Evolutionary conservation across 2,329 filamentous ascomycete species (phyloP), one percentile per base, ranked within the genome.

Genomic region (Colletotrichum eremochloae): DNA sequence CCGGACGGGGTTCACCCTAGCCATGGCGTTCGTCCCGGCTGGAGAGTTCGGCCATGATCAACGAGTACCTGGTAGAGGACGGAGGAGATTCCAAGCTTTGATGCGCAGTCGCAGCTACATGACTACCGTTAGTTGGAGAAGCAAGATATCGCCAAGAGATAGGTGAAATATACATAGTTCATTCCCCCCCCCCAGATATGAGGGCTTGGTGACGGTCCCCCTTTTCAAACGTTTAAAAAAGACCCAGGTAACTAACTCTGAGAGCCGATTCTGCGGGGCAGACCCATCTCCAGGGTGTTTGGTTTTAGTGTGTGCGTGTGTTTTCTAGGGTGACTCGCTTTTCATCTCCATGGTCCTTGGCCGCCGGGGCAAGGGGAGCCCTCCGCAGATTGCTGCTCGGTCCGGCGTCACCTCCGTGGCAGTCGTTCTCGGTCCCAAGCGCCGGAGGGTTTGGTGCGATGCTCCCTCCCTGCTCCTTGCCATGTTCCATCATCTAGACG

Each of bases 391-490:
- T 63, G 64, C 20, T 61, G 33, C 65, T 36, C 44, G 44, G 44
- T 48, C 48, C 53, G 60, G 46, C 61, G 38, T 38, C 42, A 38
- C 46, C 58, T 56, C 42, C 58, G 66, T 68, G 58, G n/a, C 31
- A 64, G 18, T 48, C 64, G 33, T 60, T 48, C 18, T 50, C 42
- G 57, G 63, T 38, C 42, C n/a, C 24, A 42, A 31, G 46, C 29
- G 12, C 44, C 29, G 68, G 50, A 40, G 31, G 29, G 5, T 40
- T 31, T 40, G 18, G 15, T 18, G 68, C 58, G 44, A 58, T 63
- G 65, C 58, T 44, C 29, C 44, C 58, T 44, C 29, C 44, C 64
- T 68, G 64, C 64, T 50, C 50, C 64, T 63, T 63, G 52, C 57
- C 36, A 64, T 58, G 53, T 44, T 57, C 56, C 48, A 40, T 44